These are phyloP conservation scores for Blumeriella jaapii DNA, from an alignment of 2,329 filamentous ascomycete genomes.

Conservation along the genomic window DNA sequence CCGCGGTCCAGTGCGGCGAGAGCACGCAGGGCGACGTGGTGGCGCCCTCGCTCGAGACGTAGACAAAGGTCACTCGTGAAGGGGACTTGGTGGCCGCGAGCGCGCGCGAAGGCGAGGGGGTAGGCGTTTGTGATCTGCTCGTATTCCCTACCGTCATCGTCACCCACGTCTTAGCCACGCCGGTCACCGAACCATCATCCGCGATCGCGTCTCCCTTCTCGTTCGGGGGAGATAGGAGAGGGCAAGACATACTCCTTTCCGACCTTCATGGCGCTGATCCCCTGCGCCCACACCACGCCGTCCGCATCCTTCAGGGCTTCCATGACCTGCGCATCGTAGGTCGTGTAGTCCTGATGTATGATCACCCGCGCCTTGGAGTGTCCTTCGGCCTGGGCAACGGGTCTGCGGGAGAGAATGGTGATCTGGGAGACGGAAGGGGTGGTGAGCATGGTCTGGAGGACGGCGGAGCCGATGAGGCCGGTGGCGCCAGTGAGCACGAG, in stretches of 20 bases:
- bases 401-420: conserved; percentile 54
- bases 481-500: conserved; percentile 59
- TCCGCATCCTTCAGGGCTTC: conserved; percentile 49
- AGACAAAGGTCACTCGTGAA: conserved; percentile 55
- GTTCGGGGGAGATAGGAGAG: neutral
- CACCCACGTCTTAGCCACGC: too few relatives aligned
- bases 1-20: conserved; percentile 44
- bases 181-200: neutral
- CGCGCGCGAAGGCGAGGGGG: conserved; percentile 48
- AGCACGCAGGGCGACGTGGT: conserved; percentile 44
- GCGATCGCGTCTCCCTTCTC: too few relatives aligned
- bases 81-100: conserved; percentile 36
- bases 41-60: conserved; percentile 47
- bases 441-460: conserved; percentile 50
- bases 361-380: conserved; percentile 54
- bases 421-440: conserved; percentile 44
- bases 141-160: conserved; percentile 51
- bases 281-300: conserved; percentile 65
- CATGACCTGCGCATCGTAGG: conserved; percentile 47
- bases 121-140: conserved; percentile 57
- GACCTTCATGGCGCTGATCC: conserved; percentile 50
- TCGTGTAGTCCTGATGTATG: conserved; percentile 53
- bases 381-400: conserved; percentile 50
- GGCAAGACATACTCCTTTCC: conserved; percentile 38
- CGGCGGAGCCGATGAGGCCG: conserved; percentile 50